Base-by-base conservation (phyloP, 306 rosid genomes). In the Gillenia trifoliata region DNA sequence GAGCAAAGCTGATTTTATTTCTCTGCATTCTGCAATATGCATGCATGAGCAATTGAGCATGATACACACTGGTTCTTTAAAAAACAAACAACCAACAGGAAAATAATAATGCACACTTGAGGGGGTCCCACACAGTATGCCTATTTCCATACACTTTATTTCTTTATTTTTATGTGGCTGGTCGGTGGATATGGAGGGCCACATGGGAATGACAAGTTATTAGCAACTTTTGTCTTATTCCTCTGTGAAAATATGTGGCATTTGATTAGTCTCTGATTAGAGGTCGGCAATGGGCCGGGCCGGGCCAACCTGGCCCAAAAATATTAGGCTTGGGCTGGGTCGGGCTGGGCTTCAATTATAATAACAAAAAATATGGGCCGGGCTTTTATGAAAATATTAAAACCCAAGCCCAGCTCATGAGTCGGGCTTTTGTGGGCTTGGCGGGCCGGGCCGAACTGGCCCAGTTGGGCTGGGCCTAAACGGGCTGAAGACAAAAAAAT, bases 41-140 rank as follows among this genome's bases (percentile, higher is more conserved):
- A 57, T 79, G 63, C 52, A 45, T 45, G 52, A 45, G 20, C 52
- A 15, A 16, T 15, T 15, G 52, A 15, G 52, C 23, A 77, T 63
- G 26, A 72, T 5, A 38, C 52, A 57, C 73, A 7, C 64, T 56
- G 52, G 55, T 43, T n/a, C n/a, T n/a, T 8, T 61, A 19, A 56
- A 30, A 31, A 55, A 50, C 23, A 6, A 50, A 50, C n/a, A 50
- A 65, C 19, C 28, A 54, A 45, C n/a, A n/a, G n/a, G n/a, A 31
- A 41, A 38, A 78, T 11, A 56, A 57, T 28, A 38, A 49, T 50
- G 13, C 31, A 33, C 11, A 11, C 5, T 16, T n/a, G 3, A 38
- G 41, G 13, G 60, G 89, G 85, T 40, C 81, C 87, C 79, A 80
- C 79, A 55, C 10, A 38, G 40, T 66, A 16, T 70, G 63, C 34